Conservation (phyloP, 495 filamentous ascomycete species). For the Tuber microsphaerosporum region DNA sequence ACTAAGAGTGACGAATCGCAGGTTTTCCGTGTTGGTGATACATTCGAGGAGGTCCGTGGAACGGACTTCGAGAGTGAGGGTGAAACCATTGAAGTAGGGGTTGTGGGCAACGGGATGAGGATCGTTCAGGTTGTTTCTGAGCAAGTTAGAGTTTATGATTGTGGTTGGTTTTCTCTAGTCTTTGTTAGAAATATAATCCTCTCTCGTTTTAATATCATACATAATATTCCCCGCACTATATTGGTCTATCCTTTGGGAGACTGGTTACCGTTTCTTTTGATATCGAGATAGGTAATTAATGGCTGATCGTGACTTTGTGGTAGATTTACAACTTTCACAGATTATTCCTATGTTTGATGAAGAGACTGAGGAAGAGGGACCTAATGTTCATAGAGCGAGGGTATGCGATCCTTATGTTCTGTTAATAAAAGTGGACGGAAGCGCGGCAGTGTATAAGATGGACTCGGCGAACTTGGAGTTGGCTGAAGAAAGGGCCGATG, state of each 20-base stretch:
- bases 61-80: conserved; percentile 87
- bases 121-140: conserved; percentile 77
- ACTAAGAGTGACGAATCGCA: conserved; percentile 51
- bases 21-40: conserved; percentile 44
- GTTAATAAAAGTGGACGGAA: conserved; percentile 73
- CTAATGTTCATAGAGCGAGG: conserved; percentile 68
- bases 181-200: conserved; percentile 6
- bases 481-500: conserved; percentile 63
- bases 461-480: conserved; percentile 69
- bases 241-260: neutral
- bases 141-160: conserved; percentile 81
- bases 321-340: conserved; percentile 76
- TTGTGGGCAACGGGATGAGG: conserved; percentile 62
- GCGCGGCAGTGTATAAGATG: conserved; percentile 64
- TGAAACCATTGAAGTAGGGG: conserved; percentile 71
- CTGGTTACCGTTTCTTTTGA: neutral
- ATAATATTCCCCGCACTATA: neutral
- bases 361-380: conserved; percentile 66
- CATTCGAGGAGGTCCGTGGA: conserved; percentile 58
- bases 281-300: conserved; percentile 12
- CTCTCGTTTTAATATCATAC: neutral
- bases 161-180: conserved; percentile 52
- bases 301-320: conserved; percentile 10
- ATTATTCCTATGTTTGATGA: conserved; percentile 88
- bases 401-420: conserved; percentile 84